Evolutionary conservation across 331 rosid genomes (phyloP), one percentile per base, ranked within the genome.

Genomic region (Stylosanthes scabra): DNA sequence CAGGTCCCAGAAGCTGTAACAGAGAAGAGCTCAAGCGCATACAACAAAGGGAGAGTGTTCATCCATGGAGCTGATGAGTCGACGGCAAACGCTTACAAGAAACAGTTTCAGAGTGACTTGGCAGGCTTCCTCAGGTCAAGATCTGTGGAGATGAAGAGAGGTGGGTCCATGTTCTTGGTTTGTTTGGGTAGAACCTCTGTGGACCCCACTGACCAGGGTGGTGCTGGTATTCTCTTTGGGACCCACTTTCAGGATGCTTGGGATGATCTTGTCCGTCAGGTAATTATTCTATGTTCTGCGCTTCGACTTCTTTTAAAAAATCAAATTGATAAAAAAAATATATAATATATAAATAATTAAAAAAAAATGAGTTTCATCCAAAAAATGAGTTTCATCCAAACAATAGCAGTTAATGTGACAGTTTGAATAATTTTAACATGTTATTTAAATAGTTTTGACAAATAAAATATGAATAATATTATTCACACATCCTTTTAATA

Each of bases 231-330:
- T 41, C 93, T 92, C 56, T 95, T 95, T 64, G 99, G 99, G 84
- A 92, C 99, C 86, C 99, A 95, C 80, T 95, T 90, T 86, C 97
- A 95, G 78, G 97, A 95, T 79, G 96, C 99, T 74, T 95, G 99
- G 99, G 90, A 88, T 79, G 99, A 95, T 85, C 99, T 95, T 82
- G 95, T 91, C 92, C 98, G 84, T 74, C 93, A 95, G 99, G 99
- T 95, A 94, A 70, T 52, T 62, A n/a, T n/a, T n/a, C n/a, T n/a
- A n/a, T n/a, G n/a, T n/a, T n/a, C n/a, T n/a, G n/a, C n/a, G n/a
- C n/a, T n/a, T n/a, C n/a, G n/a, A n/a, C n/a, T n/a, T n/a, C n/a
- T n/a, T n/a, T n/a, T n/a, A n/a, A n/a, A n/a, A n/a, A n/a, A n/a
- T n/a, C n/a, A n/a, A n/a, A n/a, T n/a, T n/a, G n/a, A n/a, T n/a